A percentile compares a stretch with the other conserved stretches of the same genome.
Evolutionary conservation across 208 protist genomes (phyloP).

Genomic region (Strigomonas oncopelti): DNA sequence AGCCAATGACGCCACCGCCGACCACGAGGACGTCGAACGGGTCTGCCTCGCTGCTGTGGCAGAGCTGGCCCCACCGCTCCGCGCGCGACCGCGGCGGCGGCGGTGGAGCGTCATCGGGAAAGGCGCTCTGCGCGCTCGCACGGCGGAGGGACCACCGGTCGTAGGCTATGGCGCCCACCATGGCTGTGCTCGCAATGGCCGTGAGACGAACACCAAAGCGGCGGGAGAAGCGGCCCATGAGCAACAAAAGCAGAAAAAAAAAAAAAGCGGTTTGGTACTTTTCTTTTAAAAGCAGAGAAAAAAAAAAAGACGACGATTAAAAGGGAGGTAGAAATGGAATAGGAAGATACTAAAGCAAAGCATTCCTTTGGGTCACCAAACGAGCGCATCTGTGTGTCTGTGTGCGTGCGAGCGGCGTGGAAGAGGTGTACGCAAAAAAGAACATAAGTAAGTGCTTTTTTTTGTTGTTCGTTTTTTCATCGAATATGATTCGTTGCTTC

Average conservation of each 20-base stretch:
- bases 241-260: background rate
- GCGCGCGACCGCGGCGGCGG: constrained; percentile 12
- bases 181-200: constrained; percentile 10
- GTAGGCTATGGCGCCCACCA: constrained; percentile 16
- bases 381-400: no score
- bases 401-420: no score
- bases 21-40: constrained; percentile 76
- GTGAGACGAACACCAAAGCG: constrained; percentile 35
- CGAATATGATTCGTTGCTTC: background rate
- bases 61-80: constrained; percentile 23
- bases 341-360: no score
- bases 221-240: constrained; percentile 43
- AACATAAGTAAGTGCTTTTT: background rate
- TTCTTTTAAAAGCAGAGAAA: background rate
- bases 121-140: background rate
- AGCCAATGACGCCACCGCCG: constrained; percentile 59
- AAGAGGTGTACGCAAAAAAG: no score
- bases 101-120: background rate
- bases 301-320: background rate
- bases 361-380: no score
- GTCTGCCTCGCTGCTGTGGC: constrained; percentile 10
- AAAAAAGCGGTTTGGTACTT: background rate
- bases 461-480: background rate
- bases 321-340: constrained; percentile 5
- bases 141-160: constrained; percentile 56